These are phyloP conservation scores for Lolium perenne DNA, from an alignment of 176 grass and related monocot genomes.

Conservation along the genomic window DNA sequence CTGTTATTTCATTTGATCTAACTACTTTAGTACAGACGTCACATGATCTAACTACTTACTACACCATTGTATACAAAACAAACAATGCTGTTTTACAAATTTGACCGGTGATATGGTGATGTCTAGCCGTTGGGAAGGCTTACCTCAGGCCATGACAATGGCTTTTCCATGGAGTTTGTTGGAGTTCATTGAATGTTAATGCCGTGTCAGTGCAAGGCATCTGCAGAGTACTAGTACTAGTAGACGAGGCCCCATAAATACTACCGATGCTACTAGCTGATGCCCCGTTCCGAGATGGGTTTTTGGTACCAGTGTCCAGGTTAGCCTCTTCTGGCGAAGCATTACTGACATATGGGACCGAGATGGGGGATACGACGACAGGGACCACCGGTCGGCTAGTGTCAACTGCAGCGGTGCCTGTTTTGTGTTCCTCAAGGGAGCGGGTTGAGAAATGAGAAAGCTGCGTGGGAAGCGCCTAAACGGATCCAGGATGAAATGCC, in stretches of 20 bases:
- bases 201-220: slow-evolving; percentile 35
- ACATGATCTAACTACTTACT: too few species aligned
- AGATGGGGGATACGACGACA: not conserved
- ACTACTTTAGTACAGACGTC: too few species aligned
- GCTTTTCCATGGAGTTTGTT: slow-evolving; percentile 44
- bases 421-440: not conserved
- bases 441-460: not conserved
- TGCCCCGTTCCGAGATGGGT: not conserved
- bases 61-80: too few species aligned
- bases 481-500: slow-evolving; percentile 34
- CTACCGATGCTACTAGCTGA: not conserved
- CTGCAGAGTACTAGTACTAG: not conserved
- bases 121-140: slow-evolving; percentile 12
- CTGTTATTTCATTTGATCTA: too few species aligned
- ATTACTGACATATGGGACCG: not conserved
- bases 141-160: slow-evolving; percentile 30
- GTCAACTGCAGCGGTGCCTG: not conserved
- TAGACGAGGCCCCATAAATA: slow-evolving; percentile 32
- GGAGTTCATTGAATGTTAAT: slow-evolving; percentile 41
- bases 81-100: not conserved
- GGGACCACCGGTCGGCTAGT: not conserved
- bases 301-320: not conserved
- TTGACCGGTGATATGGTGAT: not conserved
- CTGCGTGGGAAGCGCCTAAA: slow-evolving; percentile 31
- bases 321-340: not conserved